A percentile compares a stretch with the other conserved stretches of the same genome.
These are phyloP conservation scores for Ustilago hordei DNA, from an alignment of 1,284 basidiomycete species.

Conservation along the genomic window DNA sequence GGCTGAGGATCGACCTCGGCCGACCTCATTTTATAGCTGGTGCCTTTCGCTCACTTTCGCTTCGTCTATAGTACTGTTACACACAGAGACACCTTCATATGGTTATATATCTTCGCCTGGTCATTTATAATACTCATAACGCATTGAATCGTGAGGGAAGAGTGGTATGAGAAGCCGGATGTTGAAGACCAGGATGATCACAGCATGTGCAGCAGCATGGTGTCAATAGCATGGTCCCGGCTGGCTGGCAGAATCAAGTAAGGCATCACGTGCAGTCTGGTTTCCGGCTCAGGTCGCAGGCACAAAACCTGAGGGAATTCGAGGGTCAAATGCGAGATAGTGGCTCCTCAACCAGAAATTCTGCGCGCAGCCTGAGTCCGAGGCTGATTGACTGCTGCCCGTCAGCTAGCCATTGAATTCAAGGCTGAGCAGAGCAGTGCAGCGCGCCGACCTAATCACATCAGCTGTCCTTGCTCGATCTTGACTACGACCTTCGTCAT, in stretches of 20 bases:
- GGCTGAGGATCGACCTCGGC: not conserved
- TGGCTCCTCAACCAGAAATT: not conserved
- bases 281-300: not conserved
- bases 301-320: not conserved
- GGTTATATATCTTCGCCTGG: not conserved
- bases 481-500: constrained; percentile 53
- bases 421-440: constrained; percentile 15
- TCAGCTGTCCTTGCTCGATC: constrained; percentile 18
- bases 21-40: not conserved
- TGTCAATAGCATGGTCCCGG: not conserved
- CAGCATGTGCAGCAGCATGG: not conserved
- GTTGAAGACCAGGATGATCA: not conserved
- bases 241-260: not conserved
- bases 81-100: not conserved
- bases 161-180: not conserved
- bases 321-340: constrained; percentile 2
- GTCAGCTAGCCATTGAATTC: not conserved
- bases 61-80: not conserved
- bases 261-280: constrained; percentile 4
- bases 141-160: not conserved
- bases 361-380: not conserved
- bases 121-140: not conserved
- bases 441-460: constrained; percentile 14
- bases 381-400: constrained; percentile 28
- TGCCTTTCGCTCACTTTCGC: not conserved